Base-by-base conservation (phyloP, 1,139 yeast species). In the Debaryomyces sp. region DNA sequence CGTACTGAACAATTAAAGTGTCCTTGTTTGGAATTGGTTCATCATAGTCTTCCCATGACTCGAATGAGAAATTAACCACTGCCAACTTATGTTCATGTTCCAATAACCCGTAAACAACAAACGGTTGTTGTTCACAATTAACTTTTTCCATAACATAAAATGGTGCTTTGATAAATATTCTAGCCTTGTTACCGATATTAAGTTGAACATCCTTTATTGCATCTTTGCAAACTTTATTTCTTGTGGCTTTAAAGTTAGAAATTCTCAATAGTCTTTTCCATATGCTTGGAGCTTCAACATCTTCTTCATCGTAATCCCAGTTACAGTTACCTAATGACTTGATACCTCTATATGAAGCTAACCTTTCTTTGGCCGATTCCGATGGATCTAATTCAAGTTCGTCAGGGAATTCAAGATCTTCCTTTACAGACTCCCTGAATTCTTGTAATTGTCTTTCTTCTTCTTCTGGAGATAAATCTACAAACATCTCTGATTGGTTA, bases 381-480 rank as follows among this genome's bases (percentile, higher is more conserved):
- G 70, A 63, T 27, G 98, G 97, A 47, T 78, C 81, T 43, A 94
- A 71, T 66, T 95, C 98, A 48, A 92, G 71, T 69, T 95, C 99
- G 69, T 95, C 99, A 0, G 99, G 98, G 74, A 91, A 94, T 59
- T 94, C 97, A 40, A 84, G 78, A 63, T 94, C 97, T 45, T 91
- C 97, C 52, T 80, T 80, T 54, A 86, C 96, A 50, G 82, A 69
- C 39, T 78, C 76, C 61, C 96, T 82, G 69, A 77, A 90, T 58
- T 79, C 83, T 48, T 78, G 73, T 54, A 91, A 74, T 66, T 91
- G 97, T 57, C 84, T 78, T 54, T 82, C 84, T 67, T 91, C 97
- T 60, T 91, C 97, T 57, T 89, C 96, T 17, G 87, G 84, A 1
- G 88, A 73, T 47, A 90, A 73, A 44, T 90, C 97, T 47, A 84